Evolutionary conservation across 164 flowering plant species (phyloP).

Genomic region (Santalum album): DNA sequence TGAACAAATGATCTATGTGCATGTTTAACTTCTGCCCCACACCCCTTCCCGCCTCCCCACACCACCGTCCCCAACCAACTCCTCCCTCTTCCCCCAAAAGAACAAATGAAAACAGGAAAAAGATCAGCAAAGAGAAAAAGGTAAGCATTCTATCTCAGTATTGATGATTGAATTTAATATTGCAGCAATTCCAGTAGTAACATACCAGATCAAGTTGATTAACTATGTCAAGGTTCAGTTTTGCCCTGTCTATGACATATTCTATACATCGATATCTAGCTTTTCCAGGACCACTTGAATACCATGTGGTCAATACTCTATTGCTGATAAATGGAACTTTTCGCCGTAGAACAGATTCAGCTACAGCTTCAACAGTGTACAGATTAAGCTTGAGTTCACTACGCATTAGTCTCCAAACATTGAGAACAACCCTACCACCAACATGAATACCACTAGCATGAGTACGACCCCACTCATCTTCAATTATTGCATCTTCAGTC

Average conservation of each 20-base stretch:
- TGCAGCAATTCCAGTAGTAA: not conserved
- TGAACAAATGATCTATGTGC: no score
- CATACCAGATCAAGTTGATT: conserved; percentile 84
- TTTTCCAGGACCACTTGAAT: conserved; percentile 67
- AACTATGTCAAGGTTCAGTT: conserved; percentile 76
- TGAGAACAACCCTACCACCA: conserved; percentile 88
- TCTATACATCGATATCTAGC: conserved; percentile 77
- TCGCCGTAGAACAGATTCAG: conserved; percentile 74
- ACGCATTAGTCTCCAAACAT: conserved; percentile 87
- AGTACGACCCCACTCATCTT: conserved; percentile 98
- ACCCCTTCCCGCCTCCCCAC: no score
- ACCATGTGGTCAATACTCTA: conserved; percentile 67
- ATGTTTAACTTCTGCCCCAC: no score
- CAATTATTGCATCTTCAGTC: conserved; percentile 50
- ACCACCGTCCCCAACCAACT: no score
- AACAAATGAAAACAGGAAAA: not conserved
- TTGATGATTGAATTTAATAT: not conserved
- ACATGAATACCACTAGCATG: conserved; percentile 98
- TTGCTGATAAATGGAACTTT: conserved; percentile 60
- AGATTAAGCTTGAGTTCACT: conserved; percentile 75
- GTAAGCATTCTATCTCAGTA: no score
- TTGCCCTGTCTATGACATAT: conserved; percentile 56
- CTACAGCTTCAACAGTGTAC: conserved; percentile 80
- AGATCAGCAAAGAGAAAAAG: not conserved
- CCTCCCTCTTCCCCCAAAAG: not conserved